Percentiles rank a stretch among this genome's conserved stretches.
These are phyloP conservation scores for Areca catechu DNA, from an alignment of 176 grass and related monocot genomes.

Conservation along the genomic window DNA sequence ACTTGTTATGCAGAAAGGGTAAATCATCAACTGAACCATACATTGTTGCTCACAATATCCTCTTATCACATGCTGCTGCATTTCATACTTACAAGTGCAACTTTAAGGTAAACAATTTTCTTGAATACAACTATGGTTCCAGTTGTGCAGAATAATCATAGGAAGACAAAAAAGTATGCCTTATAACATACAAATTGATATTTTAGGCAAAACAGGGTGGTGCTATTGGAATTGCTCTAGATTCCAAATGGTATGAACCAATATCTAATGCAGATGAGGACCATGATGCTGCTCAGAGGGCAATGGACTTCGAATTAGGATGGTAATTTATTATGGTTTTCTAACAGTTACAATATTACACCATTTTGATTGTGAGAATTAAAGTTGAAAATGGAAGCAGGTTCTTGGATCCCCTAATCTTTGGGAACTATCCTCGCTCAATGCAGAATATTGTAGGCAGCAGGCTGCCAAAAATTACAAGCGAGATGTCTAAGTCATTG, in stretches of 20 bases:
- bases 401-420: slow-evolving; percentile 85
- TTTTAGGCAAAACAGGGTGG: slow-evolving; percentile 63
- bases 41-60: slow-evolving; percentile 67
- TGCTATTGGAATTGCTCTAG: slow-evolving; percentile 51
- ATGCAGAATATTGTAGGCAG: slow-evolving; percentile 70
- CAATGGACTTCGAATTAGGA: slow-evolving; percentile 93
- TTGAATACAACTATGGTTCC: not conserved
- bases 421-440: slow-evolving; percentile 66
- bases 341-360: not conserved
- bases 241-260: slow-evolving; percentile 92
- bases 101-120: slow-evolving; percentile 51
- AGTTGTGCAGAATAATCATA: not conserved
- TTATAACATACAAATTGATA: too few relatives aligned
- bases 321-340: slow-evolving; percentile 40
- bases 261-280: slow-evolving; percentile 57
- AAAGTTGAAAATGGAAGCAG: slow-evolving; percentile 28
- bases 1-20: slow-evolving; percentile 65
- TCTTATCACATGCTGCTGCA: slow-evolving; percentile 65
- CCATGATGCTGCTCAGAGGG: slow-evolving; percentile 52
- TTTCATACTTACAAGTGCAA: slow-evolving; percentile 57
- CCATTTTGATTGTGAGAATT: slow-evolving; percentile 20
- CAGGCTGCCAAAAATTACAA: slow-evolving; percentile 70
- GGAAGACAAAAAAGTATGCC: too few relatives aligned
- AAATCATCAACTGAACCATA: slow-evolving; percentile 91
- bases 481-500: slow-evolving; percentile 36